Evolutionary conservation across 2,329 filamentous ascomycete genomes (phyloP).

Genomic region (Penicillium sp.): DNA sequence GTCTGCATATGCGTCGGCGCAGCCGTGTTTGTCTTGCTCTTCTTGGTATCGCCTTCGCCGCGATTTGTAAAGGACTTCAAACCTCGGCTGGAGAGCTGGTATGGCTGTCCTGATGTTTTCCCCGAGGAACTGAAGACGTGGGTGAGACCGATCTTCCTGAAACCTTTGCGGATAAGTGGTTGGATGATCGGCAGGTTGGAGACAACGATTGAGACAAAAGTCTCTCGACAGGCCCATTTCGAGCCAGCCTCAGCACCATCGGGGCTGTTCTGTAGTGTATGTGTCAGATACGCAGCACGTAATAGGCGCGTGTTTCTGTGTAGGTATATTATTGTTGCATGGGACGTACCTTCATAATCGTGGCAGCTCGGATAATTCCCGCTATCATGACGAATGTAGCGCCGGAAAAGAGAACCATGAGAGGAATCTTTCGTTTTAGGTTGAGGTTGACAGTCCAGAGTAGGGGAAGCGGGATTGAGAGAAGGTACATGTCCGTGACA

Average conservation of each 20-base stretch:
- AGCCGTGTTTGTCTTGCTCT: conserved; percentile 7
- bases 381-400: conserved; percentile 48
- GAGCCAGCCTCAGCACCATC: conserved; percentile 32
- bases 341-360: conserved; percentile 35
- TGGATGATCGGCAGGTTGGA: conserved; percentile 37
- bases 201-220: conserved; percentile 37
- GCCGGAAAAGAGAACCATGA: conserved; percentile 47
- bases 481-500: conserved; percentile 49
- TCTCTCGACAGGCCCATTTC: conserved; percentile 37
- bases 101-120: conserved; percentile 14
- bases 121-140: conserved; percentile 21
- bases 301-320: neutral
- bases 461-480: conserved; percentile 51
- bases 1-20: conserved; percentile 12
- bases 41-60: conserved; percentile 10
- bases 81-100: conserved; percentile 17
- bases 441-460: conserved; percentile 46
- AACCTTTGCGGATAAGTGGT: conserved; percentile 22
- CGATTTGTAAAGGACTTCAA: conserved; percentile 11
- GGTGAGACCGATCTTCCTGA: conserved; percentile 23
- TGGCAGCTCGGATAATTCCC: conserved; percentile 44
- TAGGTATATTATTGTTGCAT: neutral
- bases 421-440: conserved; percentile 42
- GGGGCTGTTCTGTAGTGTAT: conserved; percentile 20
- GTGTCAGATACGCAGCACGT: neutral